These are phyloP conservation scores for Agaricus sinodeliciosus DNA, from an alignment of 768 basidiomycete genomes.

Conservation along the genomic window DNA sequence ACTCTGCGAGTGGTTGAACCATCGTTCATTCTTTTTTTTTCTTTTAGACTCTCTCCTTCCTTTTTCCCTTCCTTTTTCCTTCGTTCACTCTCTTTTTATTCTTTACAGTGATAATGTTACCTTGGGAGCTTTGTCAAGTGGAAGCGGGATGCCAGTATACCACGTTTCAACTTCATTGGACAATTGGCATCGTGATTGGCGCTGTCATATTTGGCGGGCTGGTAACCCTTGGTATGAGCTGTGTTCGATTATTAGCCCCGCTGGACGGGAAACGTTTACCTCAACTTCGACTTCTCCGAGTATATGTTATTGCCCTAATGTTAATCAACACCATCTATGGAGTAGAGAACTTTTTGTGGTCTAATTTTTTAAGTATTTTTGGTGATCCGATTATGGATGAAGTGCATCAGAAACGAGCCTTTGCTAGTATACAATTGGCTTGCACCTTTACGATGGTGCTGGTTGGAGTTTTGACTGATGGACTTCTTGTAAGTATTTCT, in stretches of 20 bases:
- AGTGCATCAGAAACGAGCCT: not conserved
- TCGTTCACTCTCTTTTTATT: not conserved
- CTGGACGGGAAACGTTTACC: not conserved
- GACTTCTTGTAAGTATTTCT: not conserved
- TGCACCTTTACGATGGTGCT: not conserved
- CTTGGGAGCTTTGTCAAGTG: not conserved
- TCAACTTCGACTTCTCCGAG: not conserved
- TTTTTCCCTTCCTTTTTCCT: not conserved
- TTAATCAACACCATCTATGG: not conserved
- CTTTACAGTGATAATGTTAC: not conserved
- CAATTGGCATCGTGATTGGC: slow-evolving; percentile 1
- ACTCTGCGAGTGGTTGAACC: not conserved
- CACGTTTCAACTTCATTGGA: not conserved
- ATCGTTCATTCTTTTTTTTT: not conserved
- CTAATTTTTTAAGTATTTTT: slow-evolving; percentile 2
- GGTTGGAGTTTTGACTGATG: not conserved
- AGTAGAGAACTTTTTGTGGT: slow-evolving; percentile 2
- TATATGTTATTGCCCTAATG: not conserved
- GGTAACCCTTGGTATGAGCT: not conserved
- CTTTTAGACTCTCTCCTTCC: not conserved
- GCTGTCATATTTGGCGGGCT: not conserved
- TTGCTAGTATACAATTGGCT: not conserved
- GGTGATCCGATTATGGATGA: too few species aligned
- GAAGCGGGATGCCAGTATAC: not conserved
- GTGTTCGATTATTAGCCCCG: not conserved